Conservation (phyloP, 306 rosid species). For the Mimosa pudica region DNA sequence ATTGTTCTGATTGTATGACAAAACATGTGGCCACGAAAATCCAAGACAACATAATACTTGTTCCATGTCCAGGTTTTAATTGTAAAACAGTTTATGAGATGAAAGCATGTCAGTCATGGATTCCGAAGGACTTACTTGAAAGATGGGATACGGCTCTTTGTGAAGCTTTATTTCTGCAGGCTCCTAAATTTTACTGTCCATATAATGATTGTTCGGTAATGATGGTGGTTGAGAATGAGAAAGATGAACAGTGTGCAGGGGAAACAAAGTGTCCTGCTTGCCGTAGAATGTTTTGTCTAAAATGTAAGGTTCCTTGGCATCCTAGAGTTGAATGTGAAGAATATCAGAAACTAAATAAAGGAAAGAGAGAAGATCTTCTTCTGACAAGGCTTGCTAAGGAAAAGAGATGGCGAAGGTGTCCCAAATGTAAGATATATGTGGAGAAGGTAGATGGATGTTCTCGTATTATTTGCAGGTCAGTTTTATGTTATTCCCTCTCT, state of each 20-base stretch:
- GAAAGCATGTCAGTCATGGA: conserved; percentile 44
- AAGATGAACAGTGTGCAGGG: not conserved
- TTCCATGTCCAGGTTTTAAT: conserved; percentile 54
- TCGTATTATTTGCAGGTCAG: no score
- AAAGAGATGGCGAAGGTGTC: no score
- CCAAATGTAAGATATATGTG: no score
- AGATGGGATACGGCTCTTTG: conserved; percentile 53
- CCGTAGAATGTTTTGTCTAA: conserved; percentile 62
- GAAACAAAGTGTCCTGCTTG: conserved; percentile 62
- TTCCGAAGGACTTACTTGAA: conserved; percentile 46
- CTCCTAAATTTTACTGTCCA: conserved; percentile 52
- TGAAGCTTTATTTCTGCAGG: conserved; percentile 33
- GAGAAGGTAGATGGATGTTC: no score
- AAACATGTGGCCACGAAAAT: conserved; percentile 62
- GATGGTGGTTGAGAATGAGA: conserved; percentile 35
- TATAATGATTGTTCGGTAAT: conserved; percentile 61
- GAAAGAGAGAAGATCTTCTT: no score
- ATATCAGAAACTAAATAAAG: no score
- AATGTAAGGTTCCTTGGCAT: conserved; percentile 70
- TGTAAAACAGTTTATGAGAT: conserved; percentile 47
- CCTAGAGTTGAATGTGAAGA: conserved; percentile 37
- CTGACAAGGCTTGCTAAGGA: no score
- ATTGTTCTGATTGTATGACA: conserved; percentile 52
- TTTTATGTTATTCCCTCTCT: no score
- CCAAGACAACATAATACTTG: conserved; percentile 40